Conservation (phyloP, 148 eudicot species). For the Euryodendron excelsum region DNA sequence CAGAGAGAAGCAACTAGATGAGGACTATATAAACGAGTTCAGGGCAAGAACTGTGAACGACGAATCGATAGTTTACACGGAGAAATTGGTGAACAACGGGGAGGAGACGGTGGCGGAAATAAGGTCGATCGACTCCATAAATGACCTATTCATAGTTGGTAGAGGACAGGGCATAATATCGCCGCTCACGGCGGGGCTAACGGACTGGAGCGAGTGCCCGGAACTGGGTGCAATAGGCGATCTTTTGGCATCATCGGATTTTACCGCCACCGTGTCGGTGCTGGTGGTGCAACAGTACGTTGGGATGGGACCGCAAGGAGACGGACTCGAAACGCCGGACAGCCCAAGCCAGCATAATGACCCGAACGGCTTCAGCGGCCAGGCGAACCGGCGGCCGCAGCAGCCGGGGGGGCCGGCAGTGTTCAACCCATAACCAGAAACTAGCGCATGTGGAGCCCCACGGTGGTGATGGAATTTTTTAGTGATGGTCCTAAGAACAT, state of each 20-base stretch:
- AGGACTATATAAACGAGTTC: slow-evolving; percentile 57
- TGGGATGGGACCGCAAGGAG: slow-evolving; percentile 39
- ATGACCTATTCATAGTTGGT: slow-evolving; percentile 78
- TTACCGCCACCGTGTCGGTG: slow-evolving; percentile 60
- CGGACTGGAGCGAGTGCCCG: slow-evolving; percentile 96
- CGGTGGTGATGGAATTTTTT: too few species aligned
- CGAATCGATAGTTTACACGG: slow-evolving; percentile 40
- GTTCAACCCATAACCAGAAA: slow-evolving; percentile 7
- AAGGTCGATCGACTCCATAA: slow-evolving; percentile 49
- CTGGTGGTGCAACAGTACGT: slow-evolving; percentile 65
- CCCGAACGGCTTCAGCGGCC: neutral
- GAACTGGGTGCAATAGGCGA: slow-evolving; percentile 92
- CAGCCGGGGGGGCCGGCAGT: slow-evolving; percentile 8
- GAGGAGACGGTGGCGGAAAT: slow-evolving; percentile 77
- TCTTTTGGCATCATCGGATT: slow-evolving; percentile 77
- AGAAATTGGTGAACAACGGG: slow-evolving; percentile 60
- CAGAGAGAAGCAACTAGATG: slow-evolving; percentile 56
- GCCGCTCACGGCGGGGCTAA: slow-evolving; percentile 82
- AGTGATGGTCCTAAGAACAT: too few species aligned
- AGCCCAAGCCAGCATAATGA: slow-evolving; percentile 26
- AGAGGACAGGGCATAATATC: slow-evolving; percentile 71
- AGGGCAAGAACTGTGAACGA: slow-evolving; percentile 35
- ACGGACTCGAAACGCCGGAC: slow-evolving; percentile 36
- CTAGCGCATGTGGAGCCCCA: neutral
- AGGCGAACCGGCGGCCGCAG: slow-evolving; percentile 3